A percentile compares a stretch with the other conserved stretches of the same genome.
phyloP scores from a whole-genome alignment of 1,284 basidiomycete genomes.

The Flammula alnicola region DNA sequence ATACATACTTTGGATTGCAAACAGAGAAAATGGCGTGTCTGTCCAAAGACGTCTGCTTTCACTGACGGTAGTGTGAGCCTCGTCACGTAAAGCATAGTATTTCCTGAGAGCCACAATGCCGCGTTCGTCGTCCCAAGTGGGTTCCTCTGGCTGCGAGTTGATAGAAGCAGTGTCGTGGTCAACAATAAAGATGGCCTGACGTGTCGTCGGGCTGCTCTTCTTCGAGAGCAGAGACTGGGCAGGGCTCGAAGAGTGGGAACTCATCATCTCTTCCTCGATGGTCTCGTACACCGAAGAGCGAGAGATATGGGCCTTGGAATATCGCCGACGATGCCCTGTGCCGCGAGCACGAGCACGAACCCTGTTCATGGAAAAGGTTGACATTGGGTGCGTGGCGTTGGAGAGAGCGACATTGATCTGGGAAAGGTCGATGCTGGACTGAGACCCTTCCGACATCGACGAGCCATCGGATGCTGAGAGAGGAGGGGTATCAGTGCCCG shows the following conservation, averaged over 20 bases:
- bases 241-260: conserved; percentile 44
- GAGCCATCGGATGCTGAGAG: conserved; percentile 56
- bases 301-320: conserved; percentile 64
- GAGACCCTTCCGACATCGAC: conserved; percentile 70
- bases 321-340: conserved; percentile 69
- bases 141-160: conserved; percentile 39
- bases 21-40: conserved; percentile 76
- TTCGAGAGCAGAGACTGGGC: conserved; percentile 33
- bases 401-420: conserved; percentile 61
- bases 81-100: conserved; percentile 71
- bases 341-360: conserved; percentile 57
- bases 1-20: conserved; percentile 70
- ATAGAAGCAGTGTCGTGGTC: conserved; percentile 58
- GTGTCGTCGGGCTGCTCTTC: conserved; percentile 39
- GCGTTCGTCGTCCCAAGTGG: conserved; percentile 63
- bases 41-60: conserved; percentile 70
- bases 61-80: conserved; percentile 66
- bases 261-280: conserved; percentile 67
- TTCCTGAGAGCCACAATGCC: conserved; percentile 64
- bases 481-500: conserved; percentile 58
- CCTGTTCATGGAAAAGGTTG: conserved; percentile 40
- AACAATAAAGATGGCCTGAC: conserved; percentile 56
- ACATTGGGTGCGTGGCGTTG: conserved; percentile 51
- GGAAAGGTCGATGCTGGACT: conserved; percentile 75
- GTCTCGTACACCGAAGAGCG: conserved; percentile 77